phyloP scores from a whole-genome alignment of 768 basidiomycete genomes.

The Calocybe cyanea region DNA sequence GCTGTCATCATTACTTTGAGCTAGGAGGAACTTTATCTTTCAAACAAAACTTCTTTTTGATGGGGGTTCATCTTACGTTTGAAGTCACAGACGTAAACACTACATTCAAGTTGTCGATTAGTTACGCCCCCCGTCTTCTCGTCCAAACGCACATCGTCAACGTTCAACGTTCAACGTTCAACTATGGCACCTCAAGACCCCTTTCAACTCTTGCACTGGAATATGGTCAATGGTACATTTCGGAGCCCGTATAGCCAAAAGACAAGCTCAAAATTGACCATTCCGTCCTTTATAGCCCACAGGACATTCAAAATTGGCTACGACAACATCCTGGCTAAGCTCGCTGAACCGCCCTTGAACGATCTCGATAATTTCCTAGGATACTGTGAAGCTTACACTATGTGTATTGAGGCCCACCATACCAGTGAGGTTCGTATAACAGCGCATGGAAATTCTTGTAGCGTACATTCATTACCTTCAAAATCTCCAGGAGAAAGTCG shows the following conservation, averaged over 20 bases:
- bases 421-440: constrained; percentile 32
- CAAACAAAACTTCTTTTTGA: no score
- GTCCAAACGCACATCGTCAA: no score
- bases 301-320: constrained; percentile 32
- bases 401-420: constrained; percentile 32
- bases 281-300: constrained; percentile 27
- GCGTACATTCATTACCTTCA: no score
- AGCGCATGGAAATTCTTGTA: no score
- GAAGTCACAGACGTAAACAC: no score
- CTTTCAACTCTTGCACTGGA: constrained; percentile 16
- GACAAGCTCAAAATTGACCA: not conserved
- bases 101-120: no score
- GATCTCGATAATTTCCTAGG: constrained; percentile 37
- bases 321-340: constrained; percentile 28
- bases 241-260: not conserved
- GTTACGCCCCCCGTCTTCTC: no score
- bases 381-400: constrained; percentile 34
- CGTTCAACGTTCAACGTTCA: no score
- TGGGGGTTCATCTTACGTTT: no score
- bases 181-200: constrained; percentile 17
- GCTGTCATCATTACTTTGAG: no score
- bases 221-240: constrained; percentile 13
- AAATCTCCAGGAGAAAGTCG: constrained; percentile 22
- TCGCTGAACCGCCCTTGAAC: constrained; percentile 31
- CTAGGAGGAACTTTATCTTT: no score